Evolutionary conservation across 768 basidiomycete genomes (phyloP).

Genomic region (Termitomyces sp.): DNA sequence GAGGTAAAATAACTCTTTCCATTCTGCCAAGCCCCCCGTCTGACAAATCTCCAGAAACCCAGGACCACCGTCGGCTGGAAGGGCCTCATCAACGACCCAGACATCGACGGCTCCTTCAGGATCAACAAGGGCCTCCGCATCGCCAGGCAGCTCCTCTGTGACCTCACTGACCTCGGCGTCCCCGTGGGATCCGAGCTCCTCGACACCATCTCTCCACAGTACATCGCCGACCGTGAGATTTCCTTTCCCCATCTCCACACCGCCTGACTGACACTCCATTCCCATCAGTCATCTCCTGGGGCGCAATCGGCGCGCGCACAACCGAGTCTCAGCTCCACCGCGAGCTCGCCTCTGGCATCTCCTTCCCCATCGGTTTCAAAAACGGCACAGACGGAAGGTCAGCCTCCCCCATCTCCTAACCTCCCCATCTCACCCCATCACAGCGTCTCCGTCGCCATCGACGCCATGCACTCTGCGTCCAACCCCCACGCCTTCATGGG

Average conservation of each 20-base stretch:
- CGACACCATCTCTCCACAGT: slow-evolving; percentile 76
- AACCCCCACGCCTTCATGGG: slow-evolving; percentile 98
- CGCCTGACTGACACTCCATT: slow-evolving; percentile 1
- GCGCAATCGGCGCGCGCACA: slow-evolving; percentile 94
- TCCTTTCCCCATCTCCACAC: not conserved
- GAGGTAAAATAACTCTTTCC: slow-evolving; percentile 23
- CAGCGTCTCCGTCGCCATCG: slow-evolving; percentile 84
- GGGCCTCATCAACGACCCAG: slow-evolving; percentile 91
- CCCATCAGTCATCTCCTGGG: slow-evolving; percentile 80
- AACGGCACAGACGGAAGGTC: slow-evolving; percentile 95
- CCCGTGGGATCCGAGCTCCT: slow-evolving; percentile 95
- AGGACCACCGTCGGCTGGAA: slow-evolving; percentile 98
- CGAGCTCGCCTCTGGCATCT: slow-evolving; percentile 92
- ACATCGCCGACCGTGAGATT: slow-evolving; percentile 65
- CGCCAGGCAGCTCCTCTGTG: slow-evolving; percentile 84
- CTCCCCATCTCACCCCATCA: not conserved
- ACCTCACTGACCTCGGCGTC: slow-evolving; percentile 84
- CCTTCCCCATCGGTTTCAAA: slow-evolving; percentile 99
- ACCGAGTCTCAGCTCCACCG: slow-evolving; percentile 97
- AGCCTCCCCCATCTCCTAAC: not conserved
- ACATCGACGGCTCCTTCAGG: slow-evolving; percentile 89
- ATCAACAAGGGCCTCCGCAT: slow-evolving; percentile 96
- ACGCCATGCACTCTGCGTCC: slow-evolving; percentile 90
- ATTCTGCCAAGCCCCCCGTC: not conserved
- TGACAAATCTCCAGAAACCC: slow-evolving; percentile 62